Evolutionary conservation across 352 stramenopile species (phyloP).

Genomic region (Blastocystis hominis): DNA sequence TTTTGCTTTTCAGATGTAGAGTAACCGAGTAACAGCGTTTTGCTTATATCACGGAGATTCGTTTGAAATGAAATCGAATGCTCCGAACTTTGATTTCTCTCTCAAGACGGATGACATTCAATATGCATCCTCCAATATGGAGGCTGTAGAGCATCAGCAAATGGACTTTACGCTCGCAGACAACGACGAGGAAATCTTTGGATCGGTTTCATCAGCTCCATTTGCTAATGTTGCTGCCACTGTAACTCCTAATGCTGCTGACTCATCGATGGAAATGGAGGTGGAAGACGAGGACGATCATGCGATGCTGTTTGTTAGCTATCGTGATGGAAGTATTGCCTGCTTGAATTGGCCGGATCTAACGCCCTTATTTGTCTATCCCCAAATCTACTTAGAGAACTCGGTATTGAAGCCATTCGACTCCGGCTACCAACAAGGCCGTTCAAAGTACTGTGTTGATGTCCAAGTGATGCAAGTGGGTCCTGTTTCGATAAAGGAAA

Average conservation of each 20-base stretch:
- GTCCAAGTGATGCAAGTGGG: background rate
- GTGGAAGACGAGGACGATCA: background rate
- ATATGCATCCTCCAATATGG: background rate
- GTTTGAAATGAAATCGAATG: background rate
- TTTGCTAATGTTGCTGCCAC: background rate
- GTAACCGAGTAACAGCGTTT: background rate
- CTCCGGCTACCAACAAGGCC: background rate
- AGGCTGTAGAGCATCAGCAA: background rate
- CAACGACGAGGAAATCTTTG: background rate
- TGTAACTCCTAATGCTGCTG: background rate
- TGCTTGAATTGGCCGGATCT: background rate
- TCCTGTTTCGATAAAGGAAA: background rate
- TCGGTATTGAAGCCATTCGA: background rate
- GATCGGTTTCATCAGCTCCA: background rate
- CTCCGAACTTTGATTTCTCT: background rate
- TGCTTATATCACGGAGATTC: background rate
- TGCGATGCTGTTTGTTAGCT: background rate
- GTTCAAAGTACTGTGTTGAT: background rate
- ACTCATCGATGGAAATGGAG: background rate
- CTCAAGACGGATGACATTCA: background rate
- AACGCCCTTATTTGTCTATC: background rate
- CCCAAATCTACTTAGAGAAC: constrained; percentile 31
- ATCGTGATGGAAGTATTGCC: background rate
- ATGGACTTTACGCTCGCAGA: background rate
- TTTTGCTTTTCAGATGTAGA: background rate